These are phyloP conservation scores for Anisodus acutangulus DNA, from an alignment of 257 asterid species.

Conservation along the genomic window DNA sequence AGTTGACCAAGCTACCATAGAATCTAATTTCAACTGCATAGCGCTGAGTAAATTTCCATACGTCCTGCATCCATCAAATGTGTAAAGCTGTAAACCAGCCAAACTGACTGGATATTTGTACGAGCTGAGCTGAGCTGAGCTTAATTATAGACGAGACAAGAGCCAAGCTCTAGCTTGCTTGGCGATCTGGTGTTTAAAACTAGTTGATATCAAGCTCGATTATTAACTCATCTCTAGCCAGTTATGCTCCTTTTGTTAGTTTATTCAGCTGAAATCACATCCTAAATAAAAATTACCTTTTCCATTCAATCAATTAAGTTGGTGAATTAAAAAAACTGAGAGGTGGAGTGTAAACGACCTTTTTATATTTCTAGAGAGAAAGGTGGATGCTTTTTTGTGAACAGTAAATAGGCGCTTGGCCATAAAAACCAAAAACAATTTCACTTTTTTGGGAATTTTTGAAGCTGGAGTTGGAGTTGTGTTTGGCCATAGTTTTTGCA, in stretches of 20 bases:
- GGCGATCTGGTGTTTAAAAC: background rate
- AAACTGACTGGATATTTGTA: background rate
- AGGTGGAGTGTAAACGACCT: background rate
- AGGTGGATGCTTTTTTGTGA: background rate
- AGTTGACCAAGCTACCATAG: background rate
- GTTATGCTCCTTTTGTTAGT: background rate
- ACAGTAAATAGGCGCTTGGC: background rate
- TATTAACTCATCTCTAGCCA: slow-evolving; percentile 10
- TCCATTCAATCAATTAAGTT: slow-evolving; percentile 7
- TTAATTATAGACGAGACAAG: background rate
- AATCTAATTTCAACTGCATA: background rate
- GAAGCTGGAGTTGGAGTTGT: no score
- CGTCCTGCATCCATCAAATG: background rate
- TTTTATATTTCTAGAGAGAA: background rate
- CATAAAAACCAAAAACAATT: no score
- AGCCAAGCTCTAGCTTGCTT: background rate
- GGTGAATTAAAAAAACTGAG: background rate
- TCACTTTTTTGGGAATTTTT: no score
- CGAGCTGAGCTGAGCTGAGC: background rate
- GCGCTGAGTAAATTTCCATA: background rate
- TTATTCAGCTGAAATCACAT: background rate
- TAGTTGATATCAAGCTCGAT: background rate
- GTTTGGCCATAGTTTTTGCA: no score
- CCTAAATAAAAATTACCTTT: background rate
- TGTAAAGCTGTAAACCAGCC: background rate